Base-by-base conservation (phyloP, 1,284 basidiomycete species). In the Cutaneotrichosporon cyanovorans region DNA sequence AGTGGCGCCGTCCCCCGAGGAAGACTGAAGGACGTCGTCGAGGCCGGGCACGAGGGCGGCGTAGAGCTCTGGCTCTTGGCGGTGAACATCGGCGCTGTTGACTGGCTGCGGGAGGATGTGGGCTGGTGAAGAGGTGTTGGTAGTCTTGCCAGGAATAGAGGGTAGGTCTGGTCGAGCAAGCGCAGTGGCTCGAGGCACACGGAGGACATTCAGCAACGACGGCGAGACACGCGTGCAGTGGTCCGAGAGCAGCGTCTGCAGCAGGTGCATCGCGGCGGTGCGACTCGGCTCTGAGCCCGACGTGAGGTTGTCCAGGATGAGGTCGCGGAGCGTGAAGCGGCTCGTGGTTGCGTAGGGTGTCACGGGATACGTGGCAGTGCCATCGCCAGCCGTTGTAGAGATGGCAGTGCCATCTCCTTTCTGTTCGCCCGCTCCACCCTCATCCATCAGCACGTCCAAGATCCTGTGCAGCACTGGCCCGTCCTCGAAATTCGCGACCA, bases 281-380 rank as follows among this genome's bases (percentile, higher is more conserved):
- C 77, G 76, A 0, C 87, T 80, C 0, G 80, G 68, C 45, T 80
- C 77, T 9, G 78, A 80, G 36, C 72, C 71, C 2, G 86, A 88
- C 12, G 78, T 76, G 20, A 93, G 71, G 60, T 88, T 90, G 40
- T 86, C 79, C 38, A 87, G 63, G 5, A 95, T 72, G 21, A 95
- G 77, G 60, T 95, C 90, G 62, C 88, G 90, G 18, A 95, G 75
- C 2, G 87, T 92, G 72, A 90, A 95, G 15, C 89, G 80, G 12
- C 68, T 79, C 0, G 86, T 82, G 4, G 83, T 87, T 65, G 87
- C 86, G 69, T 93, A 93, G 56, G 82, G 34, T 14, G 31, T 21
- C 34, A n/a, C n/a, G n/a, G n/a, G n/a, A n/a, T n/a, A n/a, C n/a
- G n/a, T n/a, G n/a, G n/a, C n/a, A n/a, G n/a, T n/a, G n/a, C n/a